A percentile compares a stretch with the other conserved stretches of the same genome.
phyloP scores from a whole-genome alignment of 257 asterid species.

The Nyctanthes arbortristis region DNA sequence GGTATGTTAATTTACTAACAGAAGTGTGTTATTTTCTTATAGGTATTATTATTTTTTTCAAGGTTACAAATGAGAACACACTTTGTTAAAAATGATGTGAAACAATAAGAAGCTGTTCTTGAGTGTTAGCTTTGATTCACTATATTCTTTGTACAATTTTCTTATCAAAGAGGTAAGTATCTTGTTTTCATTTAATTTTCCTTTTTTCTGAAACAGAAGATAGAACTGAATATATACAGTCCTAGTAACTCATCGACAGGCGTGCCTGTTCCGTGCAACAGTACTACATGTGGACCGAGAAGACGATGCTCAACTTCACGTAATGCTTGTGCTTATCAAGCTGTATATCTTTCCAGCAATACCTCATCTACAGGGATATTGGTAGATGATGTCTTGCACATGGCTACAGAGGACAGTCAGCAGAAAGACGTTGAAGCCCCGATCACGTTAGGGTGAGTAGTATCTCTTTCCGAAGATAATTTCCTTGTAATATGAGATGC shows the following conservation, averaged over 20 bases:
- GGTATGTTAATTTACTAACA: constrained; percentile 37
- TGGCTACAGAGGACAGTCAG: constrained; percentile 54
- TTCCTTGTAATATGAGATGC: not conserved
- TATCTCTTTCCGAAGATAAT: not conserved
- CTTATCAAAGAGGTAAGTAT: not conserved
- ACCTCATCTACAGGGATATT: constrained; percentile 84
- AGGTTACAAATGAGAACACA: too few species aligned
- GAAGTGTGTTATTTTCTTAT: not conserved
- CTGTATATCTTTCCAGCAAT: constrained; percentile 70
- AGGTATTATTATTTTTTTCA: not conserved
- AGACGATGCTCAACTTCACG: constrained; percentile 50
- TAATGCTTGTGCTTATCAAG: constrained; percentile 83
- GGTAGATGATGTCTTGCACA: constrained; percentile 79
- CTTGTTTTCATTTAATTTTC: constrained; percentile 2
- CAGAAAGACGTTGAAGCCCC: constrained; percentile 54
- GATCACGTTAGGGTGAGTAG: constrained; percentile 79
- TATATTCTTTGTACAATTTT: not conserved
- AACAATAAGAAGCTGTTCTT: not conserved
- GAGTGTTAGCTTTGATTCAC: not conserved
- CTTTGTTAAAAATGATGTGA: too few species aligned
- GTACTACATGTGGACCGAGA: constrained; percentile 59
- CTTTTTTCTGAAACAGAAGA: constrained; percentile 47
- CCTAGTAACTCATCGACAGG: constrained; percentile 68
- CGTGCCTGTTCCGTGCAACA: constrained; percentile 66
- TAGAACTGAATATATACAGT: constrained; percentile 73